Base-by-base conservation (phyloP, 2,329 filamentous ascomycete species). In the Fusarium algeriense region DNA sequence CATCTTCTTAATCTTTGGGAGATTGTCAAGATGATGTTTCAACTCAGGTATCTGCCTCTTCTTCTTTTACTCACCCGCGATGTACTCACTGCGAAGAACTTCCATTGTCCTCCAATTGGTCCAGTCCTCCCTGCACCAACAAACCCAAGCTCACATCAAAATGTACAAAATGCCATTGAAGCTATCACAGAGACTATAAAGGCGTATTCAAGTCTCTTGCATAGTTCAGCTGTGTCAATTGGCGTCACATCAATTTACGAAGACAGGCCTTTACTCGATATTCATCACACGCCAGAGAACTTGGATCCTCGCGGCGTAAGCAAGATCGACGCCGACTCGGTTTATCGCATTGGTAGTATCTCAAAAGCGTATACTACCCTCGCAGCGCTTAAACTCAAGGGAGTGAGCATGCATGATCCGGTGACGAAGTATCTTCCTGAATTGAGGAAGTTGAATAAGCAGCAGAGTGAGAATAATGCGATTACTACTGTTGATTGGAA, bases 391-490 rank as follows among this genome's bases (percentile, higher is more conserved):
- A 54, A 60, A 6, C n/a, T 50, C 9, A 23, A 41, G 26, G 54
- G 38, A 7, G 43, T 66, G 32, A 48, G 23, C 12, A 43, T 67
- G 41, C 32, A 60, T 34, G 64, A 66, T 6, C n/a, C 46, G 2
- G 61, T 67, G 17, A 65, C 64, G 10, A 58, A 65, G n/a, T 66
- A 65, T 53, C 32, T 66, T n/a, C 63, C 63, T 6, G 38, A 43
- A 9, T 34, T 66, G 7, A 48, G 60, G 2, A 28, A 59, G 7
- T 14, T 66, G 38, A 64, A 43, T 3, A 60, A 53, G 46, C 60
- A 66, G 17, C 44, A 59, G 13, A 20, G 17, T 3, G 45, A 40
- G 38, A 37, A 48, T 7, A 66, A 66, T 46, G 48, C 12, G 12
- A 59, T 66, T 0, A 52, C 32, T 8, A 43, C 35, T 2, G 23